Base-by-base conservation (phyloP, 2,329 filamentous ascomycete genomes). In the Epichloe sylvatica region DNA sequence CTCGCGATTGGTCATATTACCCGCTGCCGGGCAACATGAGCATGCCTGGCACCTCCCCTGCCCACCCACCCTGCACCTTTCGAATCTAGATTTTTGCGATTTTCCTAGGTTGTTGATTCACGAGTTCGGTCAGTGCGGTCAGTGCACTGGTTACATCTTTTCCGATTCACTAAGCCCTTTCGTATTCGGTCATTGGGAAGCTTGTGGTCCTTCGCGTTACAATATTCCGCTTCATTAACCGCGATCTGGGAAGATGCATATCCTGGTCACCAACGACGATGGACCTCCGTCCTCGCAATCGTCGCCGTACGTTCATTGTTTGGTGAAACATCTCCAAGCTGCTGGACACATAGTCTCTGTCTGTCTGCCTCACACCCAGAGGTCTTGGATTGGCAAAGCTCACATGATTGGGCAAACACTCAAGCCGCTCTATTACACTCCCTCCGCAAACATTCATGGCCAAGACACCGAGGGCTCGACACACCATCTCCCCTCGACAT, bases 301-400 rank as follows among this genome's bases (percentile, higher is more conserved):
- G 38, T 89, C 85, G 43, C 86, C 86, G 7, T 91, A 91, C 60
- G 77, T 91, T 53, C 84, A 87, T 69, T 81, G 78, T 54, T 76
- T 91, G 51, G 76, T 90, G 41, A 72, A 78, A 53, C 76, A 77
- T 48, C 80, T 92, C 46, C 80, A 88, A 64, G 67, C 73, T 50
- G 80, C 83, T 34, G 89, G 89, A 7, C 91, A 96, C 67, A 75
- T 72, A n/a, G 87, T 97, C 53, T 94, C 88, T 7, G 90, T 98
- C 46, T 84, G 92, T 55, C 78, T 98, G 13, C 92, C 92, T 2
- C 80, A 96, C 65, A 83, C 83, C 6, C 92, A 98, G 69, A 82
- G 91, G 54, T 95, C 89, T 50, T 98, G 92, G 92, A 97, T 98
- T 60, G 90, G 90, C 59, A 98, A 98, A 73, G 92, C 92, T 3